phyloP scores from a whole-genome alignment of 306 rosid genomes.

The Prunus dulcis region DNA sequence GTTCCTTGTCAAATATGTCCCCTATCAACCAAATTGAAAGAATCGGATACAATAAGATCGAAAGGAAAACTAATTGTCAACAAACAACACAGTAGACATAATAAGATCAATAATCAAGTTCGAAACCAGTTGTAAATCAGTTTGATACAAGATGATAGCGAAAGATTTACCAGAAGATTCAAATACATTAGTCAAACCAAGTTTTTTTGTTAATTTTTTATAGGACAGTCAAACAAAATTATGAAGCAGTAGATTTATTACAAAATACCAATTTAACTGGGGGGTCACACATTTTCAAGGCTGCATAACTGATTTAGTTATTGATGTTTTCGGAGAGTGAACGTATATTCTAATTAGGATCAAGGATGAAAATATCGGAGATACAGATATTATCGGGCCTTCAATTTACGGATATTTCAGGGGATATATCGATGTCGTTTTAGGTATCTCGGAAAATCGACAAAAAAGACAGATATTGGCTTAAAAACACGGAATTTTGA shows the following conservation, averaged over 20 bases:
- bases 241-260: not conserved
- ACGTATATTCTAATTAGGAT: not conserved
- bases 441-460: too few species aligned
- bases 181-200: not conserved
- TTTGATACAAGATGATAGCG: not conserved
- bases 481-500: too few species aligned
- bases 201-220: too few species aligned
- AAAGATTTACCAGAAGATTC: not conserved
- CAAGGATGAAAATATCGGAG: too few species aligned
- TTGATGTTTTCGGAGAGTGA: not conserved
- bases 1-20: conserved; percentile 61
- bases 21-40: conserved; percentile 46
- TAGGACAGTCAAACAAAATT: not conserved
- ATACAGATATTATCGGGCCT: too few species aligned
- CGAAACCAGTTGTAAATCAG: not conserved
- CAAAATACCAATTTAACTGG: not conserved
- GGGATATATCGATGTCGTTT: too few species aligned
- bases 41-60: conserved; percentile 12
- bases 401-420: too few species aligned
- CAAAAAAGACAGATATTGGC: too few species aligned
- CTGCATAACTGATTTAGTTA: not conserved
- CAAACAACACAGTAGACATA: not conserved
- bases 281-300: not conserved
- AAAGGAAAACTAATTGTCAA: conserved; percentile 2
- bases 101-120: not conserved